phyloP scores from a whole-genome alignment of 2,329 filamentous ascomycete genomes.

The Alternaria infectoria region DNA sequence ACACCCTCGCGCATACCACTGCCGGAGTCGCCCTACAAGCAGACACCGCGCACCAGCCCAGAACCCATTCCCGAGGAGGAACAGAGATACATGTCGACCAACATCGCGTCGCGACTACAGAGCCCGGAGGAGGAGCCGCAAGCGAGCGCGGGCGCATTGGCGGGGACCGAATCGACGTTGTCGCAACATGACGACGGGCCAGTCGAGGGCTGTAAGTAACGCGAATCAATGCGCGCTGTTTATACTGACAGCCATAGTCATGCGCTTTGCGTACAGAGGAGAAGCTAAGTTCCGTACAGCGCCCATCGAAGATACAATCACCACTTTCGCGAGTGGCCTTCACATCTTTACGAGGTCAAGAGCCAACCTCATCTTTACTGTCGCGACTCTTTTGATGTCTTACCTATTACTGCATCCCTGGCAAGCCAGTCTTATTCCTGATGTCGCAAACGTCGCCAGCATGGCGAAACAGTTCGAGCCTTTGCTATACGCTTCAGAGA shows the following conservation, averaged over 20 bases:
- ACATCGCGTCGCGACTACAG: slow-evolving; percentile 46
- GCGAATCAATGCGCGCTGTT: slow-evolving; percentile 8
- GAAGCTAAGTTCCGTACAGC: slow-evolving; percentile 88
- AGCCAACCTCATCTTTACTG: slow-evolving; percentile 68
- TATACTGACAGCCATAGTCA: slow-evolving; percentile 63
- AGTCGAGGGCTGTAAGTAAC: slow-evolving; percentile 45
- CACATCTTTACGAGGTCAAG: slow-evolving; percentile 71
- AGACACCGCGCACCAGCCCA: slow-evolving; percentile 61
- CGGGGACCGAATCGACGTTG: slow-evolving; percentile 30
- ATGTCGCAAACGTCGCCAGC: slow-evolving; percentile 88
- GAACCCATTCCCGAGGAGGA: slow-evolving; percentile 47
- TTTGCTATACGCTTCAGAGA: slow-evolving; percentile 91
- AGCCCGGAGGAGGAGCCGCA: slow-evolving; percentile 37
- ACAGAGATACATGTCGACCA: slow-evolving; percentile 35
- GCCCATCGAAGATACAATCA: slow-evolving; percentile 76
- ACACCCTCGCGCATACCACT: slow-evolving; percentile 65
- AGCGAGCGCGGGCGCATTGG: slow-evolving; percentile 23
- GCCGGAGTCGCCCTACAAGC: slow-evolving; percentile 65
- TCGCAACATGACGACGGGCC: slow-evolving; percentile 38
- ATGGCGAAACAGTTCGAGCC: slow-evolving; percentile 93
- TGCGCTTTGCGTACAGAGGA: slow-evolving; percentile 84
- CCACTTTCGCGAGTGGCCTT: slow-evolving; percentile 66
- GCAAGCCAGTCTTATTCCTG: slow-evolving; percentile 71
- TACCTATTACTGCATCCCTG: slow-evolving; percentile 72
- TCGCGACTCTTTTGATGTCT: slow-evolving; percentile 68